These are phyloP conservation scores for Camellia japonica DNA, from an alignment of 148 eudicot species.

Conservation along the genomic window DNA sequence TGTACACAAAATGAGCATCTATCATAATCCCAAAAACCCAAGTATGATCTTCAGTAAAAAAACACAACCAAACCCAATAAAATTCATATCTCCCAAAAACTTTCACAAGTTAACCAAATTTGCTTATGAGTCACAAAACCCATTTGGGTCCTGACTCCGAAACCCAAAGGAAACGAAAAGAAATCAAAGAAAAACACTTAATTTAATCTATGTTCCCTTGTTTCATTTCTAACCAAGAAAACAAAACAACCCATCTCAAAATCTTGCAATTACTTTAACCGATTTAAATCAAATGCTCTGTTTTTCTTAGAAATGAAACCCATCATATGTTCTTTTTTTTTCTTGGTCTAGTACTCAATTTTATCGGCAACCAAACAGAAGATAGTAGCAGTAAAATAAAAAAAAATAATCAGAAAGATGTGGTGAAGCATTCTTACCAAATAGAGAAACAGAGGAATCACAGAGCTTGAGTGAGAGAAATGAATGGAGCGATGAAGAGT, in stretches of 20 bases:
- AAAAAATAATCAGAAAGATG: too few species aligned
- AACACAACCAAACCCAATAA: background rate
- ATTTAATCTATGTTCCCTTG: background rate
- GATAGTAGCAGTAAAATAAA: background rate
- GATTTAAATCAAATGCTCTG: background rate
- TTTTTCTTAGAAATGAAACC: background rate
- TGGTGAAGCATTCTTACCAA: background rate
- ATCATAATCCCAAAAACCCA: background rate
- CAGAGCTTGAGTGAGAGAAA: background rate
- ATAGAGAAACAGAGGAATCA: background rate
- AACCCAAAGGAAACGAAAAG: background rate
- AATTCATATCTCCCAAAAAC: background rate
- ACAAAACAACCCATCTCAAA: too few species aligned
- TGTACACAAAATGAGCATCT: background rate
- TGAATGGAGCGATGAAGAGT: background rate
- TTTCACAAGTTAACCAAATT: background rate
- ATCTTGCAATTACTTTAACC: too few species aligned
- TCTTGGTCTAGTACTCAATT: background rate
- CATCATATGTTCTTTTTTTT: background rate
- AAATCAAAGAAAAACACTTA: background rate
- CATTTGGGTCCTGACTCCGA: background rate
- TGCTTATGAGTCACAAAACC: background rate
- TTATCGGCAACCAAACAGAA: background rate
- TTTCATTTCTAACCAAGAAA: background rate
- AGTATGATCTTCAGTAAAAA: background rate